A percentile compares a stretch with the other conserved stretches of the same genome.
phyloP scores from a whole-genome alignment of 768 basidiomycete species.

The Holtermannia corniformis region DNA sequence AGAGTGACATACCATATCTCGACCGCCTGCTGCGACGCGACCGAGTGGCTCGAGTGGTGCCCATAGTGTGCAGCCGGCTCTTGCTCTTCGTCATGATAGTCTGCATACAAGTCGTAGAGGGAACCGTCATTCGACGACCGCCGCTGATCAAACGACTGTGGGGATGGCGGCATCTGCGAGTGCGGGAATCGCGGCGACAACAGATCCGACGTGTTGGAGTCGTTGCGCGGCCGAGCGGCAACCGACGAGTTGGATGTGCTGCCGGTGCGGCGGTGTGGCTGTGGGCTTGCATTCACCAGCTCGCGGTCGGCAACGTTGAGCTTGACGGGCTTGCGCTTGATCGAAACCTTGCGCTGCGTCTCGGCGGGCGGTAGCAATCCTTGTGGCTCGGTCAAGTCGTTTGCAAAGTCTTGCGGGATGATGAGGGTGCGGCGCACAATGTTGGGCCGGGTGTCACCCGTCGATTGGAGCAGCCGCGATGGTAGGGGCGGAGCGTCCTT shows the following conservation, averaged over 20 bases:
- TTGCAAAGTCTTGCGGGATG: slow-evolving; percentile 4
- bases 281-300: slow-evolving; percentile 15
- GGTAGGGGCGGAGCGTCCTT: neutral
- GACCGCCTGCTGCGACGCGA: slow-evolving; percentile 20
- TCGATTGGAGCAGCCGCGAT: neutral
- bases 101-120: neutral
- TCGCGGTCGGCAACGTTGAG: slow-evolving; percentile 23
- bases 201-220: neutral
- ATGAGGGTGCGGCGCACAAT: slow-evolving; percentile 18
- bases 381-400: neutral
- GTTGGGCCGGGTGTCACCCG: neutral
- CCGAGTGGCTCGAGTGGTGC: no score
- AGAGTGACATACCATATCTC: slow-evolving; percentile 17
- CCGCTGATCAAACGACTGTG: neutral
- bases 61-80: no score
- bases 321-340: slow-evolving; percentile 30
- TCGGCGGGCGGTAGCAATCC: neutral
- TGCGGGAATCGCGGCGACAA: neutral
- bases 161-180: neutral
- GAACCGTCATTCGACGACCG: neutral
- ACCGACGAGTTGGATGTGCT: neutral
- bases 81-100: neutral
- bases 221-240: neutral
- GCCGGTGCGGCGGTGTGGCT: slow-evolving; percentile 6
- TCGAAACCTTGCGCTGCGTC: slow-evolving; percentile 21